Base-by-base conservation (phyloP, 306 rosid species). In the Crotalaria pallida region DNA sequence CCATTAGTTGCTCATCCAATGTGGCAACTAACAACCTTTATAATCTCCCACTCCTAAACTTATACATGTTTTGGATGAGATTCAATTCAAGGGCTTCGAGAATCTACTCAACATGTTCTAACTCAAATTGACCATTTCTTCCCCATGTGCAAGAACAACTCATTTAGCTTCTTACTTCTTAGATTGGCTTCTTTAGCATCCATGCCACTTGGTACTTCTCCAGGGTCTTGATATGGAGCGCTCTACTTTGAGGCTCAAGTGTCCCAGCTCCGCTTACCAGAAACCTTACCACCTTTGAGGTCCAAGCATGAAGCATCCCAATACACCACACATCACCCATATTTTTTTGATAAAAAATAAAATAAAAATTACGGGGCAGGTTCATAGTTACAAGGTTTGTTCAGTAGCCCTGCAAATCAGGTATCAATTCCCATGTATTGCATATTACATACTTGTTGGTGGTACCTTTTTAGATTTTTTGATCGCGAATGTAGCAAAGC, bases 31-130 rank as follows among this genome's bases (percentile, higher is more conserved):
- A 12, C 4, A 34, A 4, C 69, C 77, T 21, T 19, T n/a, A 15
- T 71, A 71, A 19, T 45, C 76, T 16, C 23, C 58, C 12, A 71
- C 9, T 1, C 17, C 21, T 18, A 71, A 45, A 26, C 40, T 45
- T 29, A 26, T 11, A 10, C 58, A n/a, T n/a, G 58, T 22, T 58
- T 12, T 12, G 68, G 33, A 29, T 43, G 58, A 29, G 76, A n/a
- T n/a, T n/a, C n/a, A n/a, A 67, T 45, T 44, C 36, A 44, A 71
- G 76, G 68, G 59, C 67, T 45, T 47, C 48, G n/a, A 71, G 76
- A 22, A 71, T 45, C 24, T 71, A 59, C 23, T 57, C 76, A 29
- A 8, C 22, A 12, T 16, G 17, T 44, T 71, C 31, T 12, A 43
- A 29, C 65, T 8, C n/a, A 18, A 22, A 6, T 45, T 71, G 58